Conservation (phyloP, 306 rosid genomes). For the Inga laurina region DNA sequence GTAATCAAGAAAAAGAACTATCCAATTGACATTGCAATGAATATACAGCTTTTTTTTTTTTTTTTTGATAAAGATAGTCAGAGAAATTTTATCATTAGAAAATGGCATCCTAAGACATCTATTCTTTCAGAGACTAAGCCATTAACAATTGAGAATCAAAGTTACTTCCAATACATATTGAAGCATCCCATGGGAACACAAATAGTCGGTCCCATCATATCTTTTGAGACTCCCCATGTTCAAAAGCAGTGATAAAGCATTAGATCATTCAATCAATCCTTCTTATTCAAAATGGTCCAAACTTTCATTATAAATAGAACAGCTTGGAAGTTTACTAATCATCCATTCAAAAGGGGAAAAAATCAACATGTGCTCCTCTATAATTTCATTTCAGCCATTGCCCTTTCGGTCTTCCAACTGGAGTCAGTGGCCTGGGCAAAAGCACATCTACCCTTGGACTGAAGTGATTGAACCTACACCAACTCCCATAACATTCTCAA, state of each 20-base stretch:
- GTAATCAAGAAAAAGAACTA: not conserved
- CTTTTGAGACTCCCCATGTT: not conserved
- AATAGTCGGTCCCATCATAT: not conserved
- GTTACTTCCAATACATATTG: not conserved
- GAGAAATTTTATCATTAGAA: constrained; percentile 1
- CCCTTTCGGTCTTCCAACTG: too few relatives aligned
- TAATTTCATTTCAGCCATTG: too few relatives aligned
- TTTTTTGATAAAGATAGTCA: not conserved
- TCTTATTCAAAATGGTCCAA: too few relatives aligned
- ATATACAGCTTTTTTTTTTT: not conserved
- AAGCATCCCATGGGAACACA: constrained; percentile 22
- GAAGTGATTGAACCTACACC: constrained; percentile 30
- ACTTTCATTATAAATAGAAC: too few relatives aligned
- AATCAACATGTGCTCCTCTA: too few relatives aligned
- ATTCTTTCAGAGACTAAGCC: not conserved
- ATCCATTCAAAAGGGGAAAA: too few relatives aligned
- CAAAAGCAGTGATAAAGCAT: constrained; percentile 12
- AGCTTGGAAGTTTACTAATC: too few relatives aligned
- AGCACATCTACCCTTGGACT: too few relatives aligned
- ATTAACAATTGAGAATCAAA: not conserved
- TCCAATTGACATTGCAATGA: constrained; percentile 2
- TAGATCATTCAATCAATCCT: not conserved
- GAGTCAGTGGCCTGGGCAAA: too few relatives aligned
- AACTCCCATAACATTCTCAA: constrained; percentile 69
- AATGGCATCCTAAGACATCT: not conserved